Evolutionary conservation across 371 early-diverging fungal species (phyloP).

Genomic region (Apophysomyces trapeziformis): DNA sequence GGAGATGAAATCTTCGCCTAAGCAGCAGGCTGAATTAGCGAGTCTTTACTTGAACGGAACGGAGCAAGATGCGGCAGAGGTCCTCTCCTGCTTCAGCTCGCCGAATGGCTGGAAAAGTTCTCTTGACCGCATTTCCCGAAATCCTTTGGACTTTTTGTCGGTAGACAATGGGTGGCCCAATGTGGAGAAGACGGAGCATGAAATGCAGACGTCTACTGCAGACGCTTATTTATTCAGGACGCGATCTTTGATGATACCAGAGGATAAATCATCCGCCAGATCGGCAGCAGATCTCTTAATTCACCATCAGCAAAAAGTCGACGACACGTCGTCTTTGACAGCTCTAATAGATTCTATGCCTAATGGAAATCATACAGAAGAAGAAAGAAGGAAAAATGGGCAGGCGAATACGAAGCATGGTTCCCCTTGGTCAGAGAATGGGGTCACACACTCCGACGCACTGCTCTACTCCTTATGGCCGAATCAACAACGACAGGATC

Average conservation of each 20-base stretch:
- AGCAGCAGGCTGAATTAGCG: constrained; percentile 3
- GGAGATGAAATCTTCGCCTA: constrained; percentile 8
- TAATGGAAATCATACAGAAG: neutral
- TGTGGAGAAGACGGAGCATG: neutral
- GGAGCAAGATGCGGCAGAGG: constrained; percentile 17
- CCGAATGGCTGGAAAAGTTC: neutral
- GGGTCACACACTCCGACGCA: constrained; percentile 10
- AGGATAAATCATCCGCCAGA: neutral
- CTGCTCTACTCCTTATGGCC: constrained; percentile 32
- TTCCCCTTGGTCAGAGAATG: too few relatives aligned
- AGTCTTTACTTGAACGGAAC: constrained; percentile 3
- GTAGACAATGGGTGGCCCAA: constrained; percentile 12
- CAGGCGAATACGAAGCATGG: neutral
- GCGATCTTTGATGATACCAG: neutral
- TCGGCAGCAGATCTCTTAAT: constrained; percentile 3
- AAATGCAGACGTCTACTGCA: neutral
- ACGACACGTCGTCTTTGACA: neutral
- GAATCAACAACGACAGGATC: constrained; percentile 20
- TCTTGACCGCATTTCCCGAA: neutral
- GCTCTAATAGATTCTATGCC: neutral
- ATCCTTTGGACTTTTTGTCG: constrained; percentile 3
- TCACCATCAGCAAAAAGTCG: constrained; percentile 6
- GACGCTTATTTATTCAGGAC: constrained; percentile 13
- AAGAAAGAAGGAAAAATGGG: constrained; percentile 15
- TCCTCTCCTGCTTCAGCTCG: constrained; percentile 8